Conservation (phyloP, 192 early-diverging fungal genomes). For the Backusella australiensis region DNA sequence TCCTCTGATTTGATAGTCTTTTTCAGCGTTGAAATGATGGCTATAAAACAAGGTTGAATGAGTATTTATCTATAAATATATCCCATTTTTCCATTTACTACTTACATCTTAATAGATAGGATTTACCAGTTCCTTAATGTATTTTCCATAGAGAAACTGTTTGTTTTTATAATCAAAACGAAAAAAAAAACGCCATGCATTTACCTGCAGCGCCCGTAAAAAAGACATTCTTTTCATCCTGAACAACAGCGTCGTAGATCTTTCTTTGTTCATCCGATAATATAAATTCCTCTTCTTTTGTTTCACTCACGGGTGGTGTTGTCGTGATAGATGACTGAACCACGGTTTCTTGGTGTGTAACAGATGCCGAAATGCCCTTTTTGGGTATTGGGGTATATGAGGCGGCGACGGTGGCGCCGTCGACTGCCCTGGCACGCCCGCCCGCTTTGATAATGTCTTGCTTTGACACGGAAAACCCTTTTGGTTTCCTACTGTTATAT, state of each 20-base stretch:
- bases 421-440: neutral
- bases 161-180: neutral
- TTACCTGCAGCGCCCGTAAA: conserved; percentile 69
- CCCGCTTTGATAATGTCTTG: neutral
- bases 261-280: conserved; percentile 54
- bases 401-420: neutral
- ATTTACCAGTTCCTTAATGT: conserved; percentile 49
- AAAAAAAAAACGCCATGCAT: neutral
- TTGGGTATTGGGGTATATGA: neutral
- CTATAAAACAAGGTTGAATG: conserved; percentile 4
- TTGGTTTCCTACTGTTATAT: neutral
- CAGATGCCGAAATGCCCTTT: neutral
- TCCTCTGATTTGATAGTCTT: conserved; percentile 21
- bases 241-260: conserved; percentile 57
- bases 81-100: neutral
- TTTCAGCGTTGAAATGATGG: conserved; percentile 34
- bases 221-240: conserved; percentile 54
- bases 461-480: neutral
- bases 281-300: neutral
- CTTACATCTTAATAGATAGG: conserved; percentile 38
- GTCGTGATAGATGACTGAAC: neutral
- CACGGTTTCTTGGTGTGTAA: neutral
- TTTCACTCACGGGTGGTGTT: neutral
- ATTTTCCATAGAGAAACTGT: neutral
- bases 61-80: neutral